Evolutionary conservation across 306 rosid species (phyloP).

Genomic region (Abrus pulchellus): DNA sequence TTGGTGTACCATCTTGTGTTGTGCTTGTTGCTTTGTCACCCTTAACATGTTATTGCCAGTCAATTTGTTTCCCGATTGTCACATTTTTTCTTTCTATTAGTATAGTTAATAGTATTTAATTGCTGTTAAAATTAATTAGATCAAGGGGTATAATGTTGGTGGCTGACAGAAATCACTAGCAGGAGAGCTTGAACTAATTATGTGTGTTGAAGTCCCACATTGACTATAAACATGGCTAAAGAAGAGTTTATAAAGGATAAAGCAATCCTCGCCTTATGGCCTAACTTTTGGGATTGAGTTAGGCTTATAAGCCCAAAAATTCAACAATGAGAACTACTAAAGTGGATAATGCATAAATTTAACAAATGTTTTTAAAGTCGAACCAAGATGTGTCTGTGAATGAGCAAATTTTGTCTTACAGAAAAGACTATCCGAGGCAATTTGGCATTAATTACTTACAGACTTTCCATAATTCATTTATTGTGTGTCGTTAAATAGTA

Average conservation of each 20-base stretch:
- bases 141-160: slow-evolving; percentile 18
- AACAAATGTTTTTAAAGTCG: slow-evolving; percentile 24
- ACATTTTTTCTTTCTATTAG: slow-evolving; percentile 14
- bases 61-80: slow-evolving; percentile 24
- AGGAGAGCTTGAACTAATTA: background rate
- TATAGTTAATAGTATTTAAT: slow-evolving; percentile 6
- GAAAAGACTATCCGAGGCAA: slow-evolving; percentile 29
- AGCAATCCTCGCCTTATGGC: too few relatives aligned
- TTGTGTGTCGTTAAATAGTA: slow-evolving; percentile 33
- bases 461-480: slow-evolving; percentile 30
- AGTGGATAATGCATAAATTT: slow-evolving; percentile 13
- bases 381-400: slow-evolving; percentile 16
- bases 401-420: background rate
- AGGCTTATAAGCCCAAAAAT: too few relatives aligned
- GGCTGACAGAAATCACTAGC: slow-evolving; percentile 1
- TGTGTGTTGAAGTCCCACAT: too few relatives aligned
- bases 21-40: slow-evolving; percentile 7
- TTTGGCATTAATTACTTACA: slow-evolving; percentile 7
- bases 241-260: too few relatives aligned
- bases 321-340: background rate
- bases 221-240: too few relatives aligned
- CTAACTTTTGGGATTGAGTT: too few relatives aligned
- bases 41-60: slow-evolving; percentile 2
- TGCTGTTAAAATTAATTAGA: slow-evolving; percentile 13
- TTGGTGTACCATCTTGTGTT: slow-evolving; percentile 5